These are phyloP conservation scores for Hypocreales sp. DNA, from an alignment of 2,329 filamentous ascomycete genomes.

Conservation along the genomic window DNA sequence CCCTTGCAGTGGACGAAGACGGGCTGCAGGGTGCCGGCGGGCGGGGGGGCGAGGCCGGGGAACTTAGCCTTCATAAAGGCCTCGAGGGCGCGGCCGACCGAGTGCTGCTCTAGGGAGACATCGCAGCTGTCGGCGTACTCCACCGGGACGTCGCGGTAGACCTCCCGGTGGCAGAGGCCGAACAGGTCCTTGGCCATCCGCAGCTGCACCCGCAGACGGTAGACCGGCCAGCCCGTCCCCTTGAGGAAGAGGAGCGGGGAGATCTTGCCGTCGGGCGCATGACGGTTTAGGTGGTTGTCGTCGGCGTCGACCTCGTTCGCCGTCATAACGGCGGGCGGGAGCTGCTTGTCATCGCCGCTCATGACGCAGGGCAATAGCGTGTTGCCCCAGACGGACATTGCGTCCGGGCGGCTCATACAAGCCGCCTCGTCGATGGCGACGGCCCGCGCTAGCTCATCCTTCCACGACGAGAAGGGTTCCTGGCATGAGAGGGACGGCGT, in stretches of 20 bases:
- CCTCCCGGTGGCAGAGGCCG: constrained; percentile 4
- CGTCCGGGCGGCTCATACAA: constrained; percentile 8
- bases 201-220: constrained; percentile 6
- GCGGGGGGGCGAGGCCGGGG: background rate
- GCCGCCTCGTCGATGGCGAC: constrained; percentile 9
- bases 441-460: constrained; percentile 4
- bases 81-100: no score
- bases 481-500: no score
- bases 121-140: no score
- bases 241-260: constrained; percentile 5
- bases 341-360: constrained; percentile 8
- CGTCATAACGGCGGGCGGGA: constrained; percentile 3
- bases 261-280: constrained; percentile 2
- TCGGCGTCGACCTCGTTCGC: background rate
- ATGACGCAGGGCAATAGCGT: constrained; percentile 7
- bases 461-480: constrained; percentile 2
- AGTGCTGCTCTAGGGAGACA: no score
- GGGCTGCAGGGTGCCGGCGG: constrained; percentile 2
- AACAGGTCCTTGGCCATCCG: constrained; percentile 9
- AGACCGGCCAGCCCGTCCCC: constrained; percentile 5
- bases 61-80: background rate
- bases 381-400: constrained; percentile 10
- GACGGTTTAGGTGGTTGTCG: constrained; percentile 3
- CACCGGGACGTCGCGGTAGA: no score
- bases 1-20: constrained; percentile 8